Conservation (phyloP, 2,329 filamentous ascomycete species). For the Cladosporium sp. region DNA sequence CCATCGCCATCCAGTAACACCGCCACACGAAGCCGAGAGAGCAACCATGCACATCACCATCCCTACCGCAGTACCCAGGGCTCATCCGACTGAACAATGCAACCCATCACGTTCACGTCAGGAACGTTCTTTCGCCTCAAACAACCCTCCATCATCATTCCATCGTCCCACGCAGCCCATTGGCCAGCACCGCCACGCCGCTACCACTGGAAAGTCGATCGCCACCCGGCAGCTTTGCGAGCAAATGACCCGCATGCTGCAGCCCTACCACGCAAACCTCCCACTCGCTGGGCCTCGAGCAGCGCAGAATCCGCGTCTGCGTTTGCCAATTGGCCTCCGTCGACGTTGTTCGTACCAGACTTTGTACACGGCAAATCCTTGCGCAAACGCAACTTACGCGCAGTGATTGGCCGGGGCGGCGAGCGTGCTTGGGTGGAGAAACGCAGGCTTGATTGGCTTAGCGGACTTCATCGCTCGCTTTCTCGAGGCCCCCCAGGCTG, state of each 20-base stretch:
- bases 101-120: background rate
- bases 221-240: slow-evolving; percentile 1
- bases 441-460: slow-evolving; percentile 3
- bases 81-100: slow-evolving; percentile 8
- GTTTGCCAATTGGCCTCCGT: slow-evolving; percentile 1
- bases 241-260: slow-evolving; percentile 13
- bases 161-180: background rate
- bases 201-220: background rate
- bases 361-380: slow-evolving; percentile 5
- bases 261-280: slow-evolving; percentile 7
- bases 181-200: slow-evolving; percentile 11
- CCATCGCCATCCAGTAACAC: background rate
- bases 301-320: background rate
- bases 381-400: background rate
- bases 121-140: slow-evolving; percentile 10
- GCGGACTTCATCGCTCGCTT: background rate
- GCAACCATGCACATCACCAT: slow-evolving; percentile 8
- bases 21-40: background rate
- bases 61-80: slow-evolving; percentile 4
- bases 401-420: background rate
- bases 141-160: slow-evolving; percentile 9
- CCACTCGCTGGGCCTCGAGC: background rate
- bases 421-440: no score
- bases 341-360: slow-evolving; percentile 4
- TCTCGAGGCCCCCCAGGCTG: background rate